These are phyloP conservation scores for Saturnispora besseyi DNA, from an alignment of 805 yeast genomes.

Conservation along the genomic window DNA sequence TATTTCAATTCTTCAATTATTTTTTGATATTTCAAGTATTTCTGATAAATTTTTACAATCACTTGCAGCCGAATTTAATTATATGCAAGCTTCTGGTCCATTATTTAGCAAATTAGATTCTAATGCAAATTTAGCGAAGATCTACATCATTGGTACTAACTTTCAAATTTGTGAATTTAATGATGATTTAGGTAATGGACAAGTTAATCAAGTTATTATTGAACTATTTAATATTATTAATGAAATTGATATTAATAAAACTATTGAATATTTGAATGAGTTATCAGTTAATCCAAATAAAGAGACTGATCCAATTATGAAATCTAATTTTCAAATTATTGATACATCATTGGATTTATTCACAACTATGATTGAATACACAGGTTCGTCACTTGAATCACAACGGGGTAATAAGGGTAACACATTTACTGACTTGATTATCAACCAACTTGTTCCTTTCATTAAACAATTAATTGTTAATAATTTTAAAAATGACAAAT, in stretches of 20 bases:
- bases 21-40: constrained; percentile 26
- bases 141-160: constrained; percentile 24
- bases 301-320: constrained; percentile 30
- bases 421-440: constrained; percentile 21
- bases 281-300: constrained; percentile 9
- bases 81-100: constrained; percentile 7
- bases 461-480: constrained; percentile 34
- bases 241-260: constrained; percentile 11
- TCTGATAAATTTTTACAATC: constrained; percentile 21
- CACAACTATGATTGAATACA: constrained; percentile 62
- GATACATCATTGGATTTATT: constrained; percentile 69
- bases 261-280: constrained; percentile 11
- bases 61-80: constrained; percentile 8
- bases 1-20: constrained; percentile 18
- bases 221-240: constrained; percentile 21
- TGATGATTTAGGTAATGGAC: constrained; percentile 13
- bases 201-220: constrained; percentile 12
- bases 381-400: constrained; percentile 17
- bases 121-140: constrained; percentile 13
- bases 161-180: constrained; percentile 26
- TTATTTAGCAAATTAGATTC: background rate
- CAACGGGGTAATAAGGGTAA: constrained; percentile 1
- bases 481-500: constrained; percentile 44
- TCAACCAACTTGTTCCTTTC: constrained; percentile 17
- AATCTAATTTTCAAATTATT: constrained; percentile 48